Percentiles rank a stretch among this genome's conserved stretches.
These are phyloP conservation scores for Starmera caribaea DNA, from an alignment of 805 yeast genomes.

Conservation along the genomic window DNA sequence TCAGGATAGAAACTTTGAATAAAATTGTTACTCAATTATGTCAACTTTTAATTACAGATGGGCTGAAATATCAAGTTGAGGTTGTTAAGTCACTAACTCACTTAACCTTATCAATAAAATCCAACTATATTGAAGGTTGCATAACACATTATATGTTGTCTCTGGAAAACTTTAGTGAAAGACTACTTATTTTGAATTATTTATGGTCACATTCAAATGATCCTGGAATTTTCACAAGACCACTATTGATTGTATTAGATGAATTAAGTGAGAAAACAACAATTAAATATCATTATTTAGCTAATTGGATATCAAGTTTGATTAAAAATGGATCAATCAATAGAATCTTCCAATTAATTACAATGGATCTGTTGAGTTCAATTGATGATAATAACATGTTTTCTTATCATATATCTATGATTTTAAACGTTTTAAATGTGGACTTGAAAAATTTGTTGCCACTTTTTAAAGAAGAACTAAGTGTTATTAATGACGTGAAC, in stretches of 20 bases:
- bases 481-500: constrained; percentile 41
- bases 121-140: constrained; percentile 63
- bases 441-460: constrained; percentile 34
- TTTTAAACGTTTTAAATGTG: constrained; percentile 42
- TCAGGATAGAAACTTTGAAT: constrained; percentile 11
- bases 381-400: constrained; percentile 57
- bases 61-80: constrained; percentile 56
- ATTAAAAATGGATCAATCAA: constrained; percentile 46
- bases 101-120: constrained; percentile 43
- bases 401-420: constrained; percentile 46
- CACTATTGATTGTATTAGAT: constrained; percentile 61
- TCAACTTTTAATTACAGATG: constrained; percentile 8
- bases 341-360: constrained; percentile 48
- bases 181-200: constrained; percentile 47
- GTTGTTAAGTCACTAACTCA: constrained; percentile 56
- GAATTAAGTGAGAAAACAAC: constrained; percentile 37
- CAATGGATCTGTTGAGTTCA: constrained; percentile 39
- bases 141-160: constrained; percentile 45
- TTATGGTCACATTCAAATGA: constrained; percentile 73
- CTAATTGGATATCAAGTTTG: constrained; percentile 38
- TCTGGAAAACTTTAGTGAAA: constrained; percentile 25
- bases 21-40: constrained; percentile 13
- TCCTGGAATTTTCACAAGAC: constrained; percentile 38
- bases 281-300: constrained; percentile 31
- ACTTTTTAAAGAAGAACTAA: constrained; percentile 46